Conservation (phyloP, 345 rosid genomes). For the Laguncularia racemosa region DNA sequence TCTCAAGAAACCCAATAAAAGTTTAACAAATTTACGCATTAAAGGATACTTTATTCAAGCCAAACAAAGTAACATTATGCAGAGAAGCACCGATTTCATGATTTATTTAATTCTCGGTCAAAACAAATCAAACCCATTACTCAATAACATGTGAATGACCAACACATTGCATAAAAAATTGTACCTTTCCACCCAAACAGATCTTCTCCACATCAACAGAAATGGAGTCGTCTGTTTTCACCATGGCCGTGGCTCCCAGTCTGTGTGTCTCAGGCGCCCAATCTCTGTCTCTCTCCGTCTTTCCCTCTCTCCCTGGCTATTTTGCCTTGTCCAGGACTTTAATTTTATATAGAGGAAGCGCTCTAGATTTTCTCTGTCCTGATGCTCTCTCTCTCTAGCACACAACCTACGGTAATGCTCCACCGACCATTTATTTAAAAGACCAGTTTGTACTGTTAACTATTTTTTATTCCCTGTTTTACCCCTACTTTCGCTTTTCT, state of each 20-base stretch:
- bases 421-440: constrained; percentile 29
- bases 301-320: not conserved
- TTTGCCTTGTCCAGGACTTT: not conserved
- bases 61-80: too few relatives aligned
- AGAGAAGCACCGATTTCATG: too few relatives aligned
- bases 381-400: not conserved
- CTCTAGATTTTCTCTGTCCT: not conserved
- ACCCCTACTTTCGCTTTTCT: too few relatives aligned
- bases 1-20: too few relatives aligned
- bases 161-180: not conserved
- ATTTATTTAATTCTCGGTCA: too few relatives aligned
- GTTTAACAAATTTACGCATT: too few relatives aligned
- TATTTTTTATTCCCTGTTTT: too few relatives aligned
- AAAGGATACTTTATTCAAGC: too few relatives aligned
- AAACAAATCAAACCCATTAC: too few relatives aligned
- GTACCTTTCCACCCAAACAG: constrained; percentile 72
- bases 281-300: not conserved
- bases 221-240: constrained; percentile 38
- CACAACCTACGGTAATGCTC: constrained; percentile 17
- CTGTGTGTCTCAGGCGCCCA: not conserved
- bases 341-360: too few relatives aligned
- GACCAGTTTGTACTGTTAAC: too few relatives aligned
- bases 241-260: constrained; percentile 51
- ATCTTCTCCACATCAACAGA: constrained; percentile 60
- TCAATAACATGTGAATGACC: constrained; percentile 7